phyloP scores from a whole-genome alignment of 2,329 filamentous ascomycete genomes.

The Sclerotinia glacialis region DNA sequence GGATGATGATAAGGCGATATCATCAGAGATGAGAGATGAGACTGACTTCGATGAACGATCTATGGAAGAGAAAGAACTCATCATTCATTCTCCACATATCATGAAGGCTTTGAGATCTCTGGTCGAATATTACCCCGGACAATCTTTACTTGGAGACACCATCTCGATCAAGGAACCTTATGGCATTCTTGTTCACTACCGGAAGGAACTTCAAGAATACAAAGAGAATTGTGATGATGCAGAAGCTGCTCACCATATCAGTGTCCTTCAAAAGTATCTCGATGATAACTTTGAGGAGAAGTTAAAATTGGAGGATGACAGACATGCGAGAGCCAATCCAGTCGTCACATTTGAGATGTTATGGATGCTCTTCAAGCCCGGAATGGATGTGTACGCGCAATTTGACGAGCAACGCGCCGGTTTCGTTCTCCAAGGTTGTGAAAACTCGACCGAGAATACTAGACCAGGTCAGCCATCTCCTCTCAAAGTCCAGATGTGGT shows the following conservation, averaged over 20 bases:
- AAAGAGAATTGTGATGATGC: slow-evolving; percentile 29
- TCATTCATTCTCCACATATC: slow-evolving; percentile 31
- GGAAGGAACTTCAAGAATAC: slow-evolving; percentile 31
- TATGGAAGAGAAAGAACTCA: slow-evolving; percentile 33
- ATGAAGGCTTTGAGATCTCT: slow-evolving; percentile 31
- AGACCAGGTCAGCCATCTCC: slow-evolving; percentile 27
- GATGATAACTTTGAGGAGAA: slow-evolving; percentile 30
- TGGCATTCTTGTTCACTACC: slow-evolving; percentile 40
- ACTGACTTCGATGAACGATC: slow-evolving; percentile 30
- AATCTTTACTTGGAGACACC: slow-evolving; percentile 29
- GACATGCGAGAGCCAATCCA: slow-evolving; percentile 25
- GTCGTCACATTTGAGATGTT: slow-evolving; percentile 33
- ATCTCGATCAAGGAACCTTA: slow-evolving; percentile 40
- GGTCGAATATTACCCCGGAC: slow-evolving; percentile 31
- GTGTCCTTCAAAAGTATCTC: slow-evolving; percentile 29
- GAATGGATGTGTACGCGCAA: slow-evolving; percentile 30
- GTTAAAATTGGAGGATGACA: slow-evolving; percentile 27
- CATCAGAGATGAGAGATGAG: slow-evolving; percentile 10
- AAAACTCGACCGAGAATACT: slow-evolving; percentile 13
- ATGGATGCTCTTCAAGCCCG: slow-evolving; percentile 34
- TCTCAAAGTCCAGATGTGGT: slow-evolving; percentile 34
- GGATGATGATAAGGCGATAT: slow-evolving; percentile 12
- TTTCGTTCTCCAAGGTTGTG: slow-evolving; percentile 29
- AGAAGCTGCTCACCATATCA: slow-evolving; percentile 29
- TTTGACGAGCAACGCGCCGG: slow-evolving; percentile 29